Conservation (phyloP, 371 early-diverging fungal species). For the Dinochytrium kinnereticum region DNA sequence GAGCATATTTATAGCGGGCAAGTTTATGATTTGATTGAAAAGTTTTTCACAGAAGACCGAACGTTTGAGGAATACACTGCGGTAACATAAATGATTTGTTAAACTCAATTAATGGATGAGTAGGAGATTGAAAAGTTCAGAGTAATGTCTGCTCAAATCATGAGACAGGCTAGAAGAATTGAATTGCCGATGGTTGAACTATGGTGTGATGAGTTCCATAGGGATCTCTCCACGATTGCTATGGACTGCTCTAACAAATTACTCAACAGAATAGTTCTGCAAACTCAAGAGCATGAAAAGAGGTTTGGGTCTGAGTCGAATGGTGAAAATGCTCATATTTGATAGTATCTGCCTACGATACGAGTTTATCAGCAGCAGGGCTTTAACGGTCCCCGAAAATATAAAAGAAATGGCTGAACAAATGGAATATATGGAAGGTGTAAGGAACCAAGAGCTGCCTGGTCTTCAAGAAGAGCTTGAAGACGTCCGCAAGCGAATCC, state of each 20-base stretch:
- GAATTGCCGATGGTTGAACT: constrained; percentile 59
- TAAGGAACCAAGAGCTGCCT: constrained; percentile 51
- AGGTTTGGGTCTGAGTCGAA: constrained; percentile 25
- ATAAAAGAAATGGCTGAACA: constrained; percentile 68
- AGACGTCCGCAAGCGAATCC: constrained; percentile 48
- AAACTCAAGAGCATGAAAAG: constrained; percentile 50
- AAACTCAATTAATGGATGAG: not conserved
- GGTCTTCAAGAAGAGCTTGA: constrained; percentile 54
- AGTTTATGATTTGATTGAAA: constrained; percentile 37
- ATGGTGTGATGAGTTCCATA: constrained; percentile 55
- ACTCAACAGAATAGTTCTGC: constrained; percentile 49
- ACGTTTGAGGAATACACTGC: constrained; percentile 55
- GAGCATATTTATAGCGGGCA: constrained; percentile 37
- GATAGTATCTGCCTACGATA: constrained; percentile 58
- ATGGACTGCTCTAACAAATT: constrained; percentile 50
- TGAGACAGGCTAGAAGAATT: constrained; percentile 38
- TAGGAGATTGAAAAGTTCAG: constrained; percentile 60
- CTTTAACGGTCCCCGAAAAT: constrained; percentile 58
- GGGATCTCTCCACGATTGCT: constrained; percentile 45
- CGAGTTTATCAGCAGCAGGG: constrained; percentile 53
- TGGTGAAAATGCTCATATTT: not conserved
- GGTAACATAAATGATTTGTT: constrained; percentile 33
- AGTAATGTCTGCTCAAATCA: constrained; percentile 42
- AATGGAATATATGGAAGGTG: constrained; percentile 58
- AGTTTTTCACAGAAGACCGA: constrained; percentile 50